phyloP scores from a whole-genome alignment of 2,329 filamentous ascomycete species.

The Akanthomyces muscarius region DNA sequence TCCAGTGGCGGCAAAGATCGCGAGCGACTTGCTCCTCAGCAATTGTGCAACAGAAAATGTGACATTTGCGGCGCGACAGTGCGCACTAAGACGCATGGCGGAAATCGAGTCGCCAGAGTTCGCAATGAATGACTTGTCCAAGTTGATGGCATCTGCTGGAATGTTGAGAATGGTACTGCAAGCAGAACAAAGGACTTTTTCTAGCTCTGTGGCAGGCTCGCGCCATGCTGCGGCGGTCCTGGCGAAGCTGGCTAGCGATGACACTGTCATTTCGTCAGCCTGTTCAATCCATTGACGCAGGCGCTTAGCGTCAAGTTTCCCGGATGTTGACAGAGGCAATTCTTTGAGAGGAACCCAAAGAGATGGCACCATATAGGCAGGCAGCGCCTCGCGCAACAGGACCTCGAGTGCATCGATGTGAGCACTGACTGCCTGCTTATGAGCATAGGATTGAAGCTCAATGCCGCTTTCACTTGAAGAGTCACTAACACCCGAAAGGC shows the following conservation, averaged over 20 bases:
- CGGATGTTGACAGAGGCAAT: not conserved
- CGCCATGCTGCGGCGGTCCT: not conserved
- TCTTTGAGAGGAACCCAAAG: not conserved
- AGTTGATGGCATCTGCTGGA: constrained; percentile 2
- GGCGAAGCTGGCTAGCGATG: not conserved
- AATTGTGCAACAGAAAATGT: not conserved
- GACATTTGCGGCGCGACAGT: not conserved
- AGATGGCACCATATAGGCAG: not conserved
- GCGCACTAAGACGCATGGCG: constrained; percentile 12
- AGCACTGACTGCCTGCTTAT: not conserved
- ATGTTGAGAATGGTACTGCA: constrained; percentile 16
- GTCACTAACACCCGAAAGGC: not conserved
- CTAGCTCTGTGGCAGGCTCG: constrained; percentile 6
- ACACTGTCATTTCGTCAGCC: not conserved
- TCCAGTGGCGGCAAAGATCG: not conserved
- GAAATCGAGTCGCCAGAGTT: constrained; percentile 19
- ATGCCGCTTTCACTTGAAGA: not conserved
- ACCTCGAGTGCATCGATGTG: not conserved
- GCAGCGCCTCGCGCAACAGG: not conserved
- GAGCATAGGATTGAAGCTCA: not conserved
- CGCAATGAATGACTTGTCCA: constrained; percentile 18
- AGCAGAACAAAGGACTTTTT: constrained; percentile 14
- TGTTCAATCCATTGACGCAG: not conserved
- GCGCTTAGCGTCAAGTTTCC: not conserved
- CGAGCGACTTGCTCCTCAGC: not conserved